Evolutionary conservation across 768 basidiomycete species (phyloP).

Genomic region (Suillus subluteus): DNA sequence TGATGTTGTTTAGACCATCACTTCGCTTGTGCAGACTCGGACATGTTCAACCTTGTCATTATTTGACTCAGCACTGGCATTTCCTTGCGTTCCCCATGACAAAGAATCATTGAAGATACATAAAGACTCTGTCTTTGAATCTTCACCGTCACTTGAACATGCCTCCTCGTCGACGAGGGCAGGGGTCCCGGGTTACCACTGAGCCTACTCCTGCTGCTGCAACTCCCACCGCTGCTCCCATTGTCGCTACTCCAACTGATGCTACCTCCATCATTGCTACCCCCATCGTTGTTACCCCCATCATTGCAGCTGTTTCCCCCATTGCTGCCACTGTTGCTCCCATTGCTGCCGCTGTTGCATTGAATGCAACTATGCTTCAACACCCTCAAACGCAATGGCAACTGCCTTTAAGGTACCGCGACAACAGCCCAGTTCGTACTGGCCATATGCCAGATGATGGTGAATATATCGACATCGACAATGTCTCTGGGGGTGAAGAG

Average conservation of each 20-base stretch:
- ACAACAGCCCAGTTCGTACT: neutral
- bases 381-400: neutral
- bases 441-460: neutral
- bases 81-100: neutral
- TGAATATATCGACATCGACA: neutral
- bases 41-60: neutral
- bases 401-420: neutral
- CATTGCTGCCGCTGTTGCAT: neutral
- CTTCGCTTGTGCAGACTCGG: too few species aligned
- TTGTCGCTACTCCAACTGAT: neutral
- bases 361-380: neutral
- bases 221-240: neutral
- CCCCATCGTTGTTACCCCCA: neutral
- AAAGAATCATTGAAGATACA: neutral
- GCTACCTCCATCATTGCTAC: neutral
- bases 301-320: too few species aligned
- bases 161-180: neutral
- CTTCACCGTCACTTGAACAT: neutral
- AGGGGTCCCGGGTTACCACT: neutral
- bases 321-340: too few species aligned
- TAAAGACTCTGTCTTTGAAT: neutral
- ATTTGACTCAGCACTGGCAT: neutral
- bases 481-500: neutral
- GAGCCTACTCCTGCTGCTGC: slow-evolving; percentile 1
- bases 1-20: neutral